These are phyloP conservation scores for Lactifluus echinatus DNA, from an alignment of 768 basidiomycete species.

Conservation along the genomic window DNA sequence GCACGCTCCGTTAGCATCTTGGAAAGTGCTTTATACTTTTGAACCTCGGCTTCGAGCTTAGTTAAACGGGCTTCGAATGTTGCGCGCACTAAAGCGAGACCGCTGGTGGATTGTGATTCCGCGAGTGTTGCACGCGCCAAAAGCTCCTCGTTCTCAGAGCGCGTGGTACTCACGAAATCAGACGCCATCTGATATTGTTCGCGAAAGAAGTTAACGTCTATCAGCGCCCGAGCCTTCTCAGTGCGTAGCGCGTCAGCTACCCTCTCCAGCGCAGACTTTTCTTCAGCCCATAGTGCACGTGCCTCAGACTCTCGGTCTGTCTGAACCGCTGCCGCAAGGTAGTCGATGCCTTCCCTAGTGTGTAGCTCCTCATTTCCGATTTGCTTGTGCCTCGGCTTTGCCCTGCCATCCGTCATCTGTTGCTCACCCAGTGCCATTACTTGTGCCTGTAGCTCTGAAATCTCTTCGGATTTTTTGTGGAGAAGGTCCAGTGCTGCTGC, in stretches of 20 bases:
- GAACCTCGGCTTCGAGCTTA: constrained; percentile 17
- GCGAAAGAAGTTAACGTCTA: constrained; percentile 18
- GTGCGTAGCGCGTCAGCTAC: background rate
- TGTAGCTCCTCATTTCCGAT: background rate
- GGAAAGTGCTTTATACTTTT: constrained; percentile 7
- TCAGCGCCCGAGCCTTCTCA: constrained; percentile 6
- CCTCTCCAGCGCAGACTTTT: constrained; percentile 1
- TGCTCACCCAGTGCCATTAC: background rate
- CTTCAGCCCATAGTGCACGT: constrained; percentile 3
- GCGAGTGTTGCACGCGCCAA: constrained; percentile 16
- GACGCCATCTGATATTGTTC: constrained; percentile 16
- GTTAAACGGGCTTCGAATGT: constrained; percentile 13
- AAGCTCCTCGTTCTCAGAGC: constrained; percentile 19
- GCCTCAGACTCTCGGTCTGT: constrained; percentile 3
- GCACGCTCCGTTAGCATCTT: constrained; percentile 19
- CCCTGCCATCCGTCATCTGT: background rate
- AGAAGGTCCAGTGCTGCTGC: constrained; percentile 14
- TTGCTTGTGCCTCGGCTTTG: background rate
- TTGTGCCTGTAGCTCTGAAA: constrained; percentile 7
- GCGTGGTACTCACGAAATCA: constrained; percentile 10
- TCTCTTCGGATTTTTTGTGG: constrained; percentile 17
- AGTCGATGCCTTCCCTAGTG: background rate
- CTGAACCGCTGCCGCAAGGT: background rate
- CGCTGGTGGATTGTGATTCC: constrained; percentile 17
- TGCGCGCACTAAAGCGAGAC: constrained; percentile 18